phyloP scores from a whole-genome alignment of 805 yeast species.

The Kuraishia cidri region DNA sequence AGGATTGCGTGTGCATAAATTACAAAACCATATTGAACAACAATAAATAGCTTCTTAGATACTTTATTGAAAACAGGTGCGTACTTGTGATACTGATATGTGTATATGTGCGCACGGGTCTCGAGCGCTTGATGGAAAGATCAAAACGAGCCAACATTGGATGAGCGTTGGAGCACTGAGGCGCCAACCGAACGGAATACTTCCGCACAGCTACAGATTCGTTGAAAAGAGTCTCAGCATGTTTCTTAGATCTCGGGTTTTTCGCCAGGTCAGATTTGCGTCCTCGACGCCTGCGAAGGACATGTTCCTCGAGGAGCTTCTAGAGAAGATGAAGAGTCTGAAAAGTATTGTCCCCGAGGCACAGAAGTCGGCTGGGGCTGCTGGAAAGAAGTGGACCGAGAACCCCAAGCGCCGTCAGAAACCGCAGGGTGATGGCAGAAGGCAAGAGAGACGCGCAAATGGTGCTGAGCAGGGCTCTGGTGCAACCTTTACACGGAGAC shows the following conservation, averaged over 20 bases:
- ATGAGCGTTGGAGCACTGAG: too few species aligned
- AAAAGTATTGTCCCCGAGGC: background rate
- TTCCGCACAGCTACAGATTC: slow-evolving; percentile 1
- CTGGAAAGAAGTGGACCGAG: background rate
- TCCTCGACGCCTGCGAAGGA: background rate
- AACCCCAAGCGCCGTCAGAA: background rate
- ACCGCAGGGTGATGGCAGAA: background rate
- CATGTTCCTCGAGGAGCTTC: background rate
- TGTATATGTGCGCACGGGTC: background rate
- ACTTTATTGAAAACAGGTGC: too few species aligned
- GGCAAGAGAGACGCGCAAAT: background rate
- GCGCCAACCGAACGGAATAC: background rate
- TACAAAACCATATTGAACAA: slow-evolving; percentile 1
- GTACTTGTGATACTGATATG: slow-evolving; percentile 2
- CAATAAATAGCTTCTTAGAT: slow-evolving; percentile 5
- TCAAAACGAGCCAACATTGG: background rate
- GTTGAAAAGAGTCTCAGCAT: background rate
- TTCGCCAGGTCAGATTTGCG: background rate
- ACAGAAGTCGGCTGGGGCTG: background rate
- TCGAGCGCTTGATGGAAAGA: background rate
- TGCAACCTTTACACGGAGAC: background rate
- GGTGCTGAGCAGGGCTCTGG: background rate
- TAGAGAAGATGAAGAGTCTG: background rate
- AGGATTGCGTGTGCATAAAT: slow-evolving; percentile 1
- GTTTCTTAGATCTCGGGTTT: background rate